Conservation (phyloP, 108 stramenopile genomes). For the Cyclotella atomus region DNA sequence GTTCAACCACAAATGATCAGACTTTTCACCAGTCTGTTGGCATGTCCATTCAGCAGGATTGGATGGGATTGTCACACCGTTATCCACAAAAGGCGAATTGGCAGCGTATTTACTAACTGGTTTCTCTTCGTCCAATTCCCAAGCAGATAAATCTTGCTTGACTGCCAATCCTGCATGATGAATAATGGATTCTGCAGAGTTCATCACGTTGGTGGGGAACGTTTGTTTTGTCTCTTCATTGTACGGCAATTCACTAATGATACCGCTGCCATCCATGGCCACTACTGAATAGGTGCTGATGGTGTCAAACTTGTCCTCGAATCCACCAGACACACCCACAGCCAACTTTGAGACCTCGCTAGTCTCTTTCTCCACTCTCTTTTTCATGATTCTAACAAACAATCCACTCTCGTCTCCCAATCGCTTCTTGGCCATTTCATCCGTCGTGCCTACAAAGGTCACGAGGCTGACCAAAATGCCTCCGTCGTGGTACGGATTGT, state of each 20-base stretch:
- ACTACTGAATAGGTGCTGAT: conserved; percentile 82
- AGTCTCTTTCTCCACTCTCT: conserved; percentile 51
- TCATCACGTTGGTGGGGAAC: conserved; percentile 71
- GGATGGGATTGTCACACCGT: conserved; percentile 72
- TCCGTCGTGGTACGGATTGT: conserved; percentile 79
- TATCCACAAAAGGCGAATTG: conserved; percentile 77
- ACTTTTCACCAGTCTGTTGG: conserved; percentile 66
- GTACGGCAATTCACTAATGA: conserved; percentile 57
- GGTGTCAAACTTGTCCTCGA: conserved; percentile 83
- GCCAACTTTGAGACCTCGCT: too few relatives aligned
- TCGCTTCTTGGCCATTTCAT: conserved; percentile 51
- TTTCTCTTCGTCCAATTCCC: conserved; percentile 83
- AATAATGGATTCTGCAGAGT: conserved; percentile 84
- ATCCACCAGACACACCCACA: conserved; percentile 95
- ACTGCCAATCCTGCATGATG: conserved; percentile 86
- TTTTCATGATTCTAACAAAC: conserved; percentile 78
- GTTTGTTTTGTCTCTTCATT: conserved; percentile 52
- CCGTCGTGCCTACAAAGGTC: conserved; percentile 87
- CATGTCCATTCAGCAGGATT: conserved; percentile 81
- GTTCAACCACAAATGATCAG: conserved; percentile 98
- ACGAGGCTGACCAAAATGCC: conserved; percentile 90
- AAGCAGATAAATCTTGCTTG: conserved; percentile 78
- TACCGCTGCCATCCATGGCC: conserved; percentile 44
- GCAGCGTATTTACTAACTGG: conserved; percentile 73
- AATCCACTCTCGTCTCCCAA: conserved; percentile 55